phyloP scores from a whole-genome alignment of 139 green algal species.

The Zygnema cylindricum region DNA sequence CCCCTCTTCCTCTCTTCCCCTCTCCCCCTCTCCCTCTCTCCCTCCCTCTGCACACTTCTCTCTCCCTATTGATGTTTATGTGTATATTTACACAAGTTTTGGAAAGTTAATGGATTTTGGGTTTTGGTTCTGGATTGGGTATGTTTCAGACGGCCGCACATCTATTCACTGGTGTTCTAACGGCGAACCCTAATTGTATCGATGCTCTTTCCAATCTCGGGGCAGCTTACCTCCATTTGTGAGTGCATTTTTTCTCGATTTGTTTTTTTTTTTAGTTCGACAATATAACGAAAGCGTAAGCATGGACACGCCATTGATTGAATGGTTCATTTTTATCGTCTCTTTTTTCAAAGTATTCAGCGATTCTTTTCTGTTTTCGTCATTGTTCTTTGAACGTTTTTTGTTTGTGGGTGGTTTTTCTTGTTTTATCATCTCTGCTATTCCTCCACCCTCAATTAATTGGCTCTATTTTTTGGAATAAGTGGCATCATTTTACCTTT shows the following conservation, averaged over 20 bases:
- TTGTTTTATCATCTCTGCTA: too few species aligned
- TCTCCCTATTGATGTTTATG: not conserved
- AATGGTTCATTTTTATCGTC: not conserved
- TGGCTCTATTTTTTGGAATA: too few species aligned
- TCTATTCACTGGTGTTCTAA: not conserved
- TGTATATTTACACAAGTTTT: not conserved
- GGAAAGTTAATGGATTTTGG: not conserved
- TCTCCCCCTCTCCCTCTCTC: too few species aligned
- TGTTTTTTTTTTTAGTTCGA: too few species aligned
- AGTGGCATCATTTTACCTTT: too few species aligned
- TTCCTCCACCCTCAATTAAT: too few species aligned
- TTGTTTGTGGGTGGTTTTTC: too few species aligned
- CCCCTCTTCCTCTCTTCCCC: too few species aligned
- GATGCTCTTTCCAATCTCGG: constrained; percentile 18
- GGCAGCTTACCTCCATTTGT: constrained; percentile 12
- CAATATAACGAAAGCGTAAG: too few species aligned
- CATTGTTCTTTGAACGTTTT: not conserved
- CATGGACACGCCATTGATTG: too few species aligned
- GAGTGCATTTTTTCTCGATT: not conserved
- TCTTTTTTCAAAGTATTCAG: not conserved
- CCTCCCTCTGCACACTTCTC: not conserved
- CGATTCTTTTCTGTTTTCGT: not conserved
- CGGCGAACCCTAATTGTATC: not conserved
- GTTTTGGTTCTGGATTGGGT: not conserved
- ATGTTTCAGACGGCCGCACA: not conserved